These are phyloP conservation scores for Leccinum sublutescens DNA, from an alignment of 768 basidiomycete species.

Conservation along the genomic window DNA sequence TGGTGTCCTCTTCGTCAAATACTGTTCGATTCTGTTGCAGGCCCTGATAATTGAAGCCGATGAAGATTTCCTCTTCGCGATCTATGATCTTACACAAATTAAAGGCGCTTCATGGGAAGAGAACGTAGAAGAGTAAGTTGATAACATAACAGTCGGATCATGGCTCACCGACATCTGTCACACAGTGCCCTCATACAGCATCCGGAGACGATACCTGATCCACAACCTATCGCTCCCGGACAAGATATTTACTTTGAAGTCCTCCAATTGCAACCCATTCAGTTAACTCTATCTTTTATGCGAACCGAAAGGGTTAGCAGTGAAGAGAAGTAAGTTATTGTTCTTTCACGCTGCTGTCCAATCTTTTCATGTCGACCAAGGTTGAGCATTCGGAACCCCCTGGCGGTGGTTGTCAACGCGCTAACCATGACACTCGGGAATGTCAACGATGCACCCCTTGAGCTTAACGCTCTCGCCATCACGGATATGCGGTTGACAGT, in stretches of 20 bases:
- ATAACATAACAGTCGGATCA: neutral
- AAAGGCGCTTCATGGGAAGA: slow-evolving; percentile 90
- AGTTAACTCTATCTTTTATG: slow-evolving; percentile 93
- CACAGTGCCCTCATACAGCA: slow-evolving; percentile 70
- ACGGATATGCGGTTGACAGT: slow-evolving; percentile 90
- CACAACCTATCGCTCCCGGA: slow-evolving; percentile 61
- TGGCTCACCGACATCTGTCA: slow-evolving; percentile 8
- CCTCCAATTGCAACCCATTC: slow-evolving; percentile 91
- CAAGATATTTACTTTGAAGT: slow-evolving; percentile 94
- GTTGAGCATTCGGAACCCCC: slow-evolving; percentile 79
- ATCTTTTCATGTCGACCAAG: slow-evolving; percentile 34
- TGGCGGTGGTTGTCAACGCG: slow-evolving; percentile 91
- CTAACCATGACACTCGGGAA: slow-evolving; percentile 97
- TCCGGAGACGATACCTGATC: slow-evolving; percentile 67
- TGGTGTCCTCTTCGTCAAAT: slow-evolving; percentile 97
- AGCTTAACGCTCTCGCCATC: slow-evolving; percentile 90
- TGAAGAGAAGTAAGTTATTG: slow-evolving; percentile 78
- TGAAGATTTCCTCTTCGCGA: slow-evolving; percentile 90
- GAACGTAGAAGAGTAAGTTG: slow-evolving; percentile 66
- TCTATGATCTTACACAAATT: slow-evolving; percentile 90
- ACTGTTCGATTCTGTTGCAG: slow-evolving; percentile 91
- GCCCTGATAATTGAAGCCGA: slow-evolving; percentile 95
- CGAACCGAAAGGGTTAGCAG: slow-evolving; percentile 91
- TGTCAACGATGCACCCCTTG: slow-evolving; percentile 92
- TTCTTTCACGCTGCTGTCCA: neutral